Conservation (phyloP, 2,329 filamentous ascomycete species). For the Davidsoniella neocaledoniae region DNA sequence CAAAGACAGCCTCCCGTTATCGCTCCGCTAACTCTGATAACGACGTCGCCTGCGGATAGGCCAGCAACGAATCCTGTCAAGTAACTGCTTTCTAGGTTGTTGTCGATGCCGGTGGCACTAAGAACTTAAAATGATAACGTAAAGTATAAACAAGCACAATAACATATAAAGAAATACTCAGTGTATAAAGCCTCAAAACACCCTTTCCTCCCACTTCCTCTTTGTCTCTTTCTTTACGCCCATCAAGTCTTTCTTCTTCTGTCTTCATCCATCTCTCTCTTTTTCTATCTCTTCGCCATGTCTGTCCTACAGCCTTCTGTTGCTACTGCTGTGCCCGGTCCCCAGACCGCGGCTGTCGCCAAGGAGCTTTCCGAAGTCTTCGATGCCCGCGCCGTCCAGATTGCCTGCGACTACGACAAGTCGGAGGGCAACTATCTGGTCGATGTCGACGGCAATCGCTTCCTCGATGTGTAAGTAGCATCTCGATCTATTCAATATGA, state of each 20-base stretch:
- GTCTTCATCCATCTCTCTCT: background rate
- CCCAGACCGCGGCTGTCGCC: constrained; percentile 23
- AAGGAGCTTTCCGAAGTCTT: constrained; percentile 31
- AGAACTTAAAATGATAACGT: too few relatives aligned
- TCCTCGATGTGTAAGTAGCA: constrained; percentile 29
- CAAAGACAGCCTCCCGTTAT: background rate
- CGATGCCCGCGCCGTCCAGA: constrained; percentile 34
- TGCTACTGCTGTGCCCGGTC: constrained; percentile 24
- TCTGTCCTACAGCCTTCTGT: constrained; percentile 19
- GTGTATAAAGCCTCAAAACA: too few relatives aligned
- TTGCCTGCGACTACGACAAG: constrained; percentile 35
- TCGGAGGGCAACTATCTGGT: constrained; percentile 36
- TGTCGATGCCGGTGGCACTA: too few relatives aligned
- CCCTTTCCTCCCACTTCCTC: background rate
- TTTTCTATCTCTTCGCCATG: constrained; percentile 12
- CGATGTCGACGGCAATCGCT: constrained; percentile 32
- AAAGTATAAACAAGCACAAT: background rate
- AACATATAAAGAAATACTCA: too few relatives aligned
- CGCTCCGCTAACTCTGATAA: background rate
- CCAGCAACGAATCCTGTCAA: too few relatives aligned
- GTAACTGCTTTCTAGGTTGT: too few relatives aligned
- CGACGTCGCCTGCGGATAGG: background rate
- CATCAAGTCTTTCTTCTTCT: background rate
- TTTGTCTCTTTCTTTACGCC: background rate
- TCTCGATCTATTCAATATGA: background rate